Percentiles rank a stretch among this genome's conserved stretches.
These are phyloP conservation scores for Boletus subparvulus DNA, from an alignment of 768 basidiomycete species.

Conservation along the genomic window DNA sequence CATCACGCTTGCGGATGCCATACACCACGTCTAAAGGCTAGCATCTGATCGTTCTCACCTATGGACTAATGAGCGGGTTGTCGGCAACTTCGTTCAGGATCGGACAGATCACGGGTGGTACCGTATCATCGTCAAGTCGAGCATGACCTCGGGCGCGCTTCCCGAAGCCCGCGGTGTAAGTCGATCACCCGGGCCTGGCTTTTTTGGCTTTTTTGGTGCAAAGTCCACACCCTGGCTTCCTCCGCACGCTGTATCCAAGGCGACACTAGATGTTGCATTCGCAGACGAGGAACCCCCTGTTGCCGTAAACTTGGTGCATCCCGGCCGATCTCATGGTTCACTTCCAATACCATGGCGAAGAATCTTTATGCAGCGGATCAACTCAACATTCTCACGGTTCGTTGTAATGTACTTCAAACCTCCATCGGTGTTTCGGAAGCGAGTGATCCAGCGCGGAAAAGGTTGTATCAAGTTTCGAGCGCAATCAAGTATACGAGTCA, in stretches of 20 bases:
- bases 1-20: too few relatives aligned
- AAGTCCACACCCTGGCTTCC: constrained; percentile 34
- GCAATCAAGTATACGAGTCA: too few relatives aligned
- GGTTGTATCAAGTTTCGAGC: too few relatives aligned
- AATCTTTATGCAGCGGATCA: too few relatives aligned
- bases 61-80: constrained; percentile 27
- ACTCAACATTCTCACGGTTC: too few relatives aligned
- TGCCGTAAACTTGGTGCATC: constrained; percentile 35
- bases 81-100: constrained; percentile 35
- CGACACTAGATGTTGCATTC: constrained; percentile 32
- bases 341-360: constrained; percentile 19
- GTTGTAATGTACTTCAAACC: too few relatives aligned
- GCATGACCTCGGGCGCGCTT: constrained; percentile 29
- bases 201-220: background rate
- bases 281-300: constrained; percentile 14
- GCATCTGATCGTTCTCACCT: background rate
- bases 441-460: too few relatives aligned
- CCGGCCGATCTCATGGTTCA: constrained; percentile 31
- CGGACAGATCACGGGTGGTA: constrained; percentile 38
- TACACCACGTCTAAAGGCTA: too few relatives aligned
- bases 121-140: constrained; percentile 35
- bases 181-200: background rate
- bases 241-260: constrained; percentile 24
- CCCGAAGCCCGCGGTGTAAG: constrained; percentile 33
- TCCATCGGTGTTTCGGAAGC: too few relatives aligned